These are phyloP conservation scores for Xanthoconium separans DNA, from an alignment of 1,284 basidiomycete species.

Conservation along the genomic window DNA sequence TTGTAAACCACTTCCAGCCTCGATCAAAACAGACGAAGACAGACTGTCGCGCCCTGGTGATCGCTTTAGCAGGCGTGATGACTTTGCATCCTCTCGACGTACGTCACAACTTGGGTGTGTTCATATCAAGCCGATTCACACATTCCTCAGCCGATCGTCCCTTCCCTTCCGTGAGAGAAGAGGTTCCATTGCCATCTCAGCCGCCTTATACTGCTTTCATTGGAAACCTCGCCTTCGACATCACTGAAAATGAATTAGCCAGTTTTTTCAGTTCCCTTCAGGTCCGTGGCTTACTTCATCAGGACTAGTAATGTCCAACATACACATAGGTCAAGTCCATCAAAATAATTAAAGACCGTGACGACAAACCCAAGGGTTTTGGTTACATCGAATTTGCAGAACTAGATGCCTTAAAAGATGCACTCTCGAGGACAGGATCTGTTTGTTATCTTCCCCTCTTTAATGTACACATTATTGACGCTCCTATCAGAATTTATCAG, in stretches of 20 bases:
- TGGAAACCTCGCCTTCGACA: slow-evolving; percentile 94
- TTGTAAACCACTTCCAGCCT: slow-evolving; percentile 44
- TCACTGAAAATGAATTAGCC: slow-evolving; percentile 81
- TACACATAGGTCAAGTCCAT: slow-evolving; percentile 70
- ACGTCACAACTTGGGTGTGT: slow-evolving; percentile 29
- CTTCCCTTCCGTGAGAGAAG: slow-evolving; percentile 69
- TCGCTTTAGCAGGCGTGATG: slow-evolving; percentile 58
- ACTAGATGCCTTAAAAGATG: slow-evolving; percentile 82
- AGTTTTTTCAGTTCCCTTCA: slow-evolving; percentile 72
- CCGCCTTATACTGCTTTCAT: slow-evolving; percentile 97
- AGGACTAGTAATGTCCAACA: neutral
- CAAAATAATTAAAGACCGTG: slow-evolving; percentile 90
- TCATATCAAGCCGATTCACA: slow-evolving; percentile 12
- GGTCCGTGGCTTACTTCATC: slow-evolving; percentile 40
- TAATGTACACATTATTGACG: slow-evolving; percentile 6
- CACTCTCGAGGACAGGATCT: slow-evolving; percentile 53
- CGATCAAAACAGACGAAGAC: slow-evolving; percentile 60
- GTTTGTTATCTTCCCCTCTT: slow-evolving; percentile 43
- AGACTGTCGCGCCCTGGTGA: slow-evolving; percentile 44
- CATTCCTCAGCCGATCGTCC: slow-evolving; percentile 56
- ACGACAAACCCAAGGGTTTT: slow-evolving; percentile 95
- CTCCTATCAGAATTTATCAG: slow-evolving; percentile 60
- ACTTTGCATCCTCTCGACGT: slow-evolving; percentile 63
- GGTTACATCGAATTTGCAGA: slow-evolving; percentile 95
- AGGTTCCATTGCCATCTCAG: slow-evolving; percentile 90